A percentile compares a stretch with the other conserved stretches of the same genome.
phyloP scores from a whole-genome alignment of 768 basidiomycete genomes.

The Naganishia kalamii region DNA sequence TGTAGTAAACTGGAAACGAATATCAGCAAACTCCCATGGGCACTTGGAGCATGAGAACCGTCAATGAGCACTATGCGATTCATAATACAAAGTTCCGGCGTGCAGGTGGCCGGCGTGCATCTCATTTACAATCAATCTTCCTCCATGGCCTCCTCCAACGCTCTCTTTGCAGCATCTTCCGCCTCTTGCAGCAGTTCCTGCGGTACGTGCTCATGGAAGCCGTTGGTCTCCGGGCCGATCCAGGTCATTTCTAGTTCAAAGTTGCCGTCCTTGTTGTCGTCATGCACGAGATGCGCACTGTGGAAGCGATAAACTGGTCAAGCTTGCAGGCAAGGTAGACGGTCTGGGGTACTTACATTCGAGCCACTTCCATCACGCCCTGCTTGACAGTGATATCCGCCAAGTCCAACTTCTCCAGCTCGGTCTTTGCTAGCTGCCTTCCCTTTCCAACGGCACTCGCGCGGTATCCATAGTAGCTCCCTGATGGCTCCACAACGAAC shows the following conservation, averaged over 20 bases:
- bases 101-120: neutral
- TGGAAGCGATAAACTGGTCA: conserved; percentile 3
- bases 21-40: no score
- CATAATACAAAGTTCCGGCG: neutral
- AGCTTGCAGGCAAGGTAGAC: neutral
- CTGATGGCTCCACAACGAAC: conserved; percentile 90
- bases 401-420: conserved; percentile 90
- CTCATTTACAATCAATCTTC: conserved; percentile 35
- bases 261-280: conserved; percentile 95
- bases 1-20: neutral
- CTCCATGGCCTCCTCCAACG: conserved; percentile 59
- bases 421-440: conserved; percentile 94
- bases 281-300: conserved; percentile 95
- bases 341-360: conserved; percentile 65
- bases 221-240: conserved; percentile 79
- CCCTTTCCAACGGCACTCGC: conserved; percentile 98
- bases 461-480: conserved; percentile 85
- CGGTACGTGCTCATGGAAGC: conserved; percentile 75
- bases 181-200: conserved; percentile 77
- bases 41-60: neutral
- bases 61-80: neutral
- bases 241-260: conserved; percentile 98
- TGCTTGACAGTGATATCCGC: conserved; percentile 70
- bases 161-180: conserved; percentile 76
- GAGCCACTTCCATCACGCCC: conserved; percentile 84